Conservation (phyloP, 2,329 filamentous ascomycete species). For the Pseudogymnoascus destructans region DNA sequence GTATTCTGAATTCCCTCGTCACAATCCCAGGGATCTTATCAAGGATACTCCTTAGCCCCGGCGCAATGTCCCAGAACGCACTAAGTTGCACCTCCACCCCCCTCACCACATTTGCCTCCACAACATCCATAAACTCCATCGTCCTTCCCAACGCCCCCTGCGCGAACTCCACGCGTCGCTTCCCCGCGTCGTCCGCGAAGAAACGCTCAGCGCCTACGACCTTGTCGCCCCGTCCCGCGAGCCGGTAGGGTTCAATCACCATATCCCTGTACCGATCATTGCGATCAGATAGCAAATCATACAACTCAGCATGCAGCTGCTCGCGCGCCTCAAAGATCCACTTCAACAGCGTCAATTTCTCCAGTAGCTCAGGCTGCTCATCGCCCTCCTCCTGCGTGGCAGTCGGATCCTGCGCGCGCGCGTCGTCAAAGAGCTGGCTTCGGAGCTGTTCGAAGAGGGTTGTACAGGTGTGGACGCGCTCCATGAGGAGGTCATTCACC, state of each 20-base stretch:
- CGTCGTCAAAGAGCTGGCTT: conserved; percentile 58
- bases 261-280: conserved; percentile 79
- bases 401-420: conserved; percentile 52
- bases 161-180: conserved; percentile 58
- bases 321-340: conserved; percentile 97
- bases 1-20: conserved; percentile 47
- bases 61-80: conserved; percentile 96
- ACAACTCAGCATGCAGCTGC: conserved; percentile 69
- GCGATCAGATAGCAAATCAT: conserved; percentile 70
- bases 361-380: conserved; percentile 82
- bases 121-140: conserved; percentile 61
- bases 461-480: conserved; percentile 60
- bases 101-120: conserved; percentile 73
- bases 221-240: conserved; percentile 66
- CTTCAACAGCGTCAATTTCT: conserved; percentile 88
- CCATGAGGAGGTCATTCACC: conserved; percentile 65
- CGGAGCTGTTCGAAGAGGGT: conserved; percentile 66
- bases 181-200: conserved; percentile 64
- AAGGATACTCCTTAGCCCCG: conserved; percentile 61
- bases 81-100: conserved; percentile 86
- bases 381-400: conserved; percentile 90
- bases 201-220: conserved; percentile 66
- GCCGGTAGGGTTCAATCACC: conserved; percentile 65
- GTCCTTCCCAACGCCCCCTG: conserved; percentile 60
- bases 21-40: conserved; percentile 54